A percentile compares a stretch with the other conserved stretches of the same genome.
These are phyloP conservation scores for Crepidotus variabilis DNA, from an alignment of 768 basidiomycete genomes.

Conservation along the genomic window DNA sequence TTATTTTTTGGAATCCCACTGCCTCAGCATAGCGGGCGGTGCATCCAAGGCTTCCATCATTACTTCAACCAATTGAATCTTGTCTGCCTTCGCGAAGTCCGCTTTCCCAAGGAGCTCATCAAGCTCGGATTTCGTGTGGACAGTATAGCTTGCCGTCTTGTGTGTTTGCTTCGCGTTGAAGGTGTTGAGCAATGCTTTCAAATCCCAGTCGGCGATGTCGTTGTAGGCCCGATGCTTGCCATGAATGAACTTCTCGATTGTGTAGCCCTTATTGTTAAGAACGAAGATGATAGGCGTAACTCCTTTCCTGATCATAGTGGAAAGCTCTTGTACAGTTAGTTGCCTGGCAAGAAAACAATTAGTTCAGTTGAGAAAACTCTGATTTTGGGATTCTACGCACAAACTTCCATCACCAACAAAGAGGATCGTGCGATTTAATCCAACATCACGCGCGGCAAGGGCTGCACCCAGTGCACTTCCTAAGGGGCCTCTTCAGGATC, in stretches of 20 bases:
- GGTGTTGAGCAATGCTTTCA: constrained; percentile 58
- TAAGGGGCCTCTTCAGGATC: constrained; percentile 12
- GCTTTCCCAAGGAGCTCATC: constrained; percentile 59
- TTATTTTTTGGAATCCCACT: constrained; percentile 25
- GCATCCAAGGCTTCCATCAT: constrained; percentile 73
- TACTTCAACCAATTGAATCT: constrained; percentile 79
- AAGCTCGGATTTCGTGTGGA: constrained; percentile 65
- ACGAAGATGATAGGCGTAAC: constrained; percentile 84
- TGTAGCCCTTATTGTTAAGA: constrained; percentile 80
- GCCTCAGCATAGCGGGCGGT: constrained; percentile 59
- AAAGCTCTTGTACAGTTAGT: constrained; percentile 77
- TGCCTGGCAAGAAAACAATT: constrained; percentile 49
- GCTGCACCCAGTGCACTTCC: constrained; percentile 74
- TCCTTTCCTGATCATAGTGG: constrained; percentile 72
- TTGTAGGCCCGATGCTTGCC: constrained; percentile 73
- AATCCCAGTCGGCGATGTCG: constrained; percentile 80
- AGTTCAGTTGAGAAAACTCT: not conserved
- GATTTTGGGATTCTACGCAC: constrained; percentile 33
- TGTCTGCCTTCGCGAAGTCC: constrained; percentile 57
- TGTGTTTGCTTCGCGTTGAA: constrained; percentile 46
- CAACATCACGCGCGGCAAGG: constrained; percentile 67
- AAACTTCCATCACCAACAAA: constrained; percentile 86
- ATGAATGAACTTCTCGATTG: constrained; percentile 80
- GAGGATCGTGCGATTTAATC: constrained; percentile 66
- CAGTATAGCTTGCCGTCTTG: constrained; percentile 53